Evolutionary conservation across 306 rosid genomes (phyloP), one percentile per base, ranked within the genome.

Genomic region (Vigna nakashimae): DNA sequence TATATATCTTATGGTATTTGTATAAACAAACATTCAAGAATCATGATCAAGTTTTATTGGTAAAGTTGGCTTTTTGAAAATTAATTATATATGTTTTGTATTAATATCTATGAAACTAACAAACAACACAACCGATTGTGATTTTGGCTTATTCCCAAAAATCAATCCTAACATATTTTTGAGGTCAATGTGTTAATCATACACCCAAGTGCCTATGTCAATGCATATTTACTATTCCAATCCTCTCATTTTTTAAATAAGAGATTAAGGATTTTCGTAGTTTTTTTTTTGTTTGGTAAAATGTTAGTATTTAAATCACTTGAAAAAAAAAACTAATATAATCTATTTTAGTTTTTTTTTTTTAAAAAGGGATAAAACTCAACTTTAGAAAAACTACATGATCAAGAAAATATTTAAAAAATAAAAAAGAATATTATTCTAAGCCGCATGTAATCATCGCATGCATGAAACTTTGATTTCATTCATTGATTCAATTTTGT

Each of bases 91-190:
- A 36, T 36, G 9, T 36, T 30, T 36, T 36, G 6, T 65, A 28
- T 65, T 78, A 49, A 65, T 82, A 72, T 79, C 32, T 60, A 49
- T 20, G 45, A 48, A 57, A 64, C 80, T 70, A 75, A 40, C 76
- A 75, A 71, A 82, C 84, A 82, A 36, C 42, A 6, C 42, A 36
- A 36, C 42, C 42, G 42, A 36, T 36, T 36, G 9, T 36, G 42
- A 36, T 36, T 36, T 36, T 36, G 42, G 42, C 42, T 6, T 6
- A 36, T 36, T 36, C 42, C 8, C 42, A 36, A 36, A 36, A 6
- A 6, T 6, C 42, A 36, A 55, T 48, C 50, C 57, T 73, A 65
- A 50, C 51, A 63, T 12, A 49, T 51, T 17, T 30, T 3, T 12
- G 2, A 30, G 66, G 22, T 43, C 51, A 43, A 73, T 24, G 65